phyloP scores from a whole-genome alignment of 1,284 basidiomycete species.

The Pseudozyma flocculosa region DNA sequence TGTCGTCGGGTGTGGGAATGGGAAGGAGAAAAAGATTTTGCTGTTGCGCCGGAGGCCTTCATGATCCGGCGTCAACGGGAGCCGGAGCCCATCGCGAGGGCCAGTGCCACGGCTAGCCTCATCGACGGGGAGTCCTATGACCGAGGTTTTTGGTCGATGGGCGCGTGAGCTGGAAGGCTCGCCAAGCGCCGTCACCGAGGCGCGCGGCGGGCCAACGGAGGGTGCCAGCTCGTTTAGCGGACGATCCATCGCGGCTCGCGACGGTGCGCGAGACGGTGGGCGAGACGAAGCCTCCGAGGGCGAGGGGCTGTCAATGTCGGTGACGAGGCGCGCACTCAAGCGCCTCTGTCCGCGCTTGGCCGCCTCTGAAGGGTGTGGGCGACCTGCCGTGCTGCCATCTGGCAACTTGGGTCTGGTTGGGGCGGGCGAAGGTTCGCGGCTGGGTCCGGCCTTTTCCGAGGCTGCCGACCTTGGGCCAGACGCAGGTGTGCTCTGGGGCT shows the following conservation, averaged over 20 bases:
- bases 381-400: background rate
- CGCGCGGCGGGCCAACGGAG: too few species aligned
- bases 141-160: too few species aligned
- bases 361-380: background rate
- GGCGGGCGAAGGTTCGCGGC: too few species aligned
- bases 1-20: constrained; percentile 31
- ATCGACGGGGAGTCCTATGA: too few species aligned
- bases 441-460: too few species aligned
- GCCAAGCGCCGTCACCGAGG: too few species aligned
- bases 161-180: too few species aligned
- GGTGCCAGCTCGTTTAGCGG: too few species aligned
- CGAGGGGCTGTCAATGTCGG: background rate
- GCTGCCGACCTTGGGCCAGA: too few species aligned
- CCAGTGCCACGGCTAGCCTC: background rate
- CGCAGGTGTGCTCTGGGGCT: too few species aligned
- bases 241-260: too few species aligned
- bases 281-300: background rate
- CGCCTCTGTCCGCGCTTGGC: background rate
- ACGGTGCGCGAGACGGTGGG: background rate
- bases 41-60: constrained; percentile 11
- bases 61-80: background rate
- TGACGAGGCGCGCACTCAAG: background rate
- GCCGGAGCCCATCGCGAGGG: background rate
- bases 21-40: constrained; percentile 40
- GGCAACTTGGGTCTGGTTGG: background rate